Evolutionary conservation across 495 filamentous ascomycete genomes (phyloP).

Genomic region (Penicillium flavigenum): DNA sequence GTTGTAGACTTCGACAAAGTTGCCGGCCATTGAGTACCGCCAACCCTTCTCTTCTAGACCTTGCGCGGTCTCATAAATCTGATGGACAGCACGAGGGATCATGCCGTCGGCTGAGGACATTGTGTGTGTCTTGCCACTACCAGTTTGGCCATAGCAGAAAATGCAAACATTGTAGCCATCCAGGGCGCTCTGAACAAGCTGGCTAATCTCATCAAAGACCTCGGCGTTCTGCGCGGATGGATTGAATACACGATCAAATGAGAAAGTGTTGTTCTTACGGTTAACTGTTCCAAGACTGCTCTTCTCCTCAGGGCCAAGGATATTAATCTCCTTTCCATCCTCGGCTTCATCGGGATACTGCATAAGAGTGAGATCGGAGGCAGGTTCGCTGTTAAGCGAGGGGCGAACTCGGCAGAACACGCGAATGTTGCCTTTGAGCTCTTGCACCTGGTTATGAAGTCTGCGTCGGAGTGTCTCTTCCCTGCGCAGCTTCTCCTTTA

Average conservation of each 20-base stretch:
- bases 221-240: slow-evolving; percentile 74
- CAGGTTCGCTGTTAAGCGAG: slow-evolving; percentile 55
- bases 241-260: slow-evolving; percentile 91
- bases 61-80: slow-evolving; percentile 86
- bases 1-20: slow-evolving; percentile 99
- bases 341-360: slow-evolving; percentile 71
- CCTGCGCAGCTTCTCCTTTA: slow-evolving; percentile 78
- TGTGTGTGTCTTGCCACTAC: slow-evolving; percentile 93
- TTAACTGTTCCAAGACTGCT: slow-evolving; percentile 73
- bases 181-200: slow-evolving; percentile 92
- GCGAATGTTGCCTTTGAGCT: slow-evolving; percentile 98
- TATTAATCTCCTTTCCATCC: slow-evolving; percentile 80
- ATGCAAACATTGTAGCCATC: slow-evolving; percentile 99
- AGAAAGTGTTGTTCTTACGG: slow-evolving; percentile 78
- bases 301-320: slow-evolving; percentile 79
- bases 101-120: slow-evolving; percentile 94
- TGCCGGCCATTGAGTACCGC: slow-evolving; percentile 90
- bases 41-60: slow-evolving; percentile 86
- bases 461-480: slow-evolving; percentile 91
- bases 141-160: slow-evolving; percentile 98
- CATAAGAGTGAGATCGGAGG: slow-evolving; percentile 64
- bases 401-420: slow-evolving; percentile 98
- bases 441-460: slow-evolving; percentile 96
- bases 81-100: slow-evolving; percentile 88
- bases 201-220: slow-evolving; percentile 95